Evolutionary conservation across 495 filamentous ascomycete species (phyloP).

Genomic region (Aspergillus funiculosus): DNA sequence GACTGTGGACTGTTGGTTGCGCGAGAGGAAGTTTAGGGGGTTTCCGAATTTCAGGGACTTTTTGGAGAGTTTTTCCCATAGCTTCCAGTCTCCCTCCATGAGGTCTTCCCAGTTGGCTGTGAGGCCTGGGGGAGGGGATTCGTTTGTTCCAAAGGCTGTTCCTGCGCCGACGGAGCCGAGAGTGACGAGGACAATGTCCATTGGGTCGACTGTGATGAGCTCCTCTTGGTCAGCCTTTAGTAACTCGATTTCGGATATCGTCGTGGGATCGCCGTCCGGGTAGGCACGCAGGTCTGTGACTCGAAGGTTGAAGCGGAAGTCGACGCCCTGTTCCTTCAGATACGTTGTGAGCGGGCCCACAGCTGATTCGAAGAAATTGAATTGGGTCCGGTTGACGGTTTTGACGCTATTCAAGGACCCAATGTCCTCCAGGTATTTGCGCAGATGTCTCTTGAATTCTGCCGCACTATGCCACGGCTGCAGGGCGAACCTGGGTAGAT

Average conservation of each 20-base stretch:
- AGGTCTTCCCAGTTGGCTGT: slow-evolving; percentile 6
- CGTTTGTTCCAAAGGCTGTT: slow-evolving; percentile 18
- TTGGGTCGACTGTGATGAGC: slow-evolving; percentile 13
- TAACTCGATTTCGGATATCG: slow-evolving; percentile 15
- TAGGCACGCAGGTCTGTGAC: slow-evolving; percentile 14
- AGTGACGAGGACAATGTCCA: slow-evolving; percentile 24
- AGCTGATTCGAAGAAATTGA: slow-evolving; percentile 33
- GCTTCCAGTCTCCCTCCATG: slow-evolving; percentile 21
- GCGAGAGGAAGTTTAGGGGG: slow-evolving; percentile 30
- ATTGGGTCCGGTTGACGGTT: slow-evolving; percentile 23
- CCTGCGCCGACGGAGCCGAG: slow-evolving; percentile 24
- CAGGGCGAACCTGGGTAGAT: slow-evolving; percentile 24
- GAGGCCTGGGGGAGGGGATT: neutral
- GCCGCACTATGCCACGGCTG: slow-evolving; percentile 35
- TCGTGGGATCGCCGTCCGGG: slow-evolving; percentile 11
- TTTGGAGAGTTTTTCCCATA: slow-evolving; percentile 21
- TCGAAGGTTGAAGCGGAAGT: slow-evolving; percentile 31
- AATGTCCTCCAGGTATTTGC: slow-evolving; percentile 20
- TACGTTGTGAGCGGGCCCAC: slow-evolving; percentile 32
- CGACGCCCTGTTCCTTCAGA: slow-evolving; percentile 33
- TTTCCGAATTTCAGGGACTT: slow-evolving; percentile 29
- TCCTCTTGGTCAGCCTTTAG: neutral
- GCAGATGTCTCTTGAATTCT: slow-evolving; percentile 26
- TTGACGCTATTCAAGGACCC: slow-evolving; percentile 22
- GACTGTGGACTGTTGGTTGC: slow-evolving; percentile 25